Conservation (phyloP, 2,329 filamentous ascomycete genomes). For the Colletotrichum somersetense region DNA sequence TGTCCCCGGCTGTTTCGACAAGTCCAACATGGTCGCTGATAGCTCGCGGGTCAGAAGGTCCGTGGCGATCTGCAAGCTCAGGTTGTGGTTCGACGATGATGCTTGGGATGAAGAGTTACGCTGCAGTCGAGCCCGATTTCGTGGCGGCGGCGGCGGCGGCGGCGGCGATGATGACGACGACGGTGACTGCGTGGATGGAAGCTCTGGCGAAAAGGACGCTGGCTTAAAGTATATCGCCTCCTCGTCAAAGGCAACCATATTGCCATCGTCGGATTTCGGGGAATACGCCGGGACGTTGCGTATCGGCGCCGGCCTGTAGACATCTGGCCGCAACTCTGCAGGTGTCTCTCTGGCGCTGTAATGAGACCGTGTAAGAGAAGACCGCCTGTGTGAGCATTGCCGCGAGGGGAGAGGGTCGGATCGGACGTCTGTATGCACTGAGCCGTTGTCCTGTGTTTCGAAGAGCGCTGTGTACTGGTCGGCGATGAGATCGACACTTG, state of each 20-base stretch:
- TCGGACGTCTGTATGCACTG: conserved; percentile 48
- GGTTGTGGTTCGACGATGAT: conserved; percentile 46
- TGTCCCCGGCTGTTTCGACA: conserved; percentile 44
- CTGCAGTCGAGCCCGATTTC: conserved; percentile 37
- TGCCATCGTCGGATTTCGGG: conserved; percentile 59
- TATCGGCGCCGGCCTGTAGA: conserved; percentile 8
- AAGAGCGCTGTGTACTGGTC: conserved; percentile 64
- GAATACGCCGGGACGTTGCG: conserved; percentile 46
- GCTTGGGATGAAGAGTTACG: conserved; percentile 8
- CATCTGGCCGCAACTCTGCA: conserved; percentile 9
- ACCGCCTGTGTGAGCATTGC: conserved; percentile 5
- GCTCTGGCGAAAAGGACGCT: conserved; percentile 54
- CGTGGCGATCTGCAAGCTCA: conserved; percentile 64
- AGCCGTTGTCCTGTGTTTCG: conserved; percentile 54
- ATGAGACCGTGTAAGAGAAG: conserved; percentile 8
- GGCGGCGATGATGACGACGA: conserved; percentile 39
- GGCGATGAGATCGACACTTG: conserved; percentile 62
- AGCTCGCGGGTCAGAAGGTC: conserved; percentile 65
- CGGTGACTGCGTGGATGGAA: conserved; percentile 47
- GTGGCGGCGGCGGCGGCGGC: conserved; percentile 41
- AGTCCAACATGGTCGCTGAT: conserved; percentile 54
- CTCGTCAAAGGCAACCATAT: conserved; percentile 61
- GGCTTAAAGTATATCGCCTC: conserved; percentile 63
- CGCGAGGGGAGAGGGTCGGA: conserved; percentile 46
- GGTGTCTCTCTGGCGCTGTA: conserved; percentile 6